These are phyloP conservation scores for Patellifolia procumbens DNA, from an alignment of 179 eudicot species.

Conservation along the genomic window DNA sequence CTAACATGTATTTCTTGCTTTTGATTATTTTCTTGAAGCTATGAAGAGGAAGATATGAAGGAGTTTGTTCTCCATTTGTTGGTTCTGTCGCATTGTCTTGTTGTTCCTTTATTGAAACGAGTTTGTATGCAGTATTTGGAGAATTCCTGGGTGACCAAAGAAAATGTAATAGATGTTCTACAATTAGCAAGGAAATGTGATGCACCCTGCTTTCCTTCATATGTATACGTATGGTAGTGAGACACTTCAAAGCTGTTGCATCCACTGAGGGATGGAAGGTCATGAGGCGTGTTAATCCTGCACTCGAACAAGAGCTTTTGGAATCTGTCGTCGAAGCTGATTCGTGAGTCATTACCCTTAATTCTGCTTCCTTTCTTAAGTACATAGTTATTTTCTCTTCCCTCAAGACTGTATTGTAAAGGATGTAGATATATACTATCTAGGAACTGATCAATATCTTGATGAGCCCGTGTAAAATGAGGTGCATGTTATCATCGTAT, in stretches of 20 bases:
- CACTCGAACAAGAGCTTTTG: conserved; percentile 80
- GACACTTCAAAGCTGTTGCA: conserved; percentile 56
- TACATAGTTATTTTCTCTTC: no score
- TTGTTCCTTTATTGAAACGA: conserved; percentile 57
- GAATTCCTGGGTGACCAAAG: conserved; percentile 50
- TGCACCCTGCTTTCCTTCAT: conserved; percentile 54
- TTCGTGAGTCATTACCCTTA: conserved; percentile 49
- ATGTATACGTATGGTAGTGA: conserved; percentile 58
- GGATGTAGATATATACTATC: no score
- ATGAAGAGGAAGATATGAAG: conserved; percentile 70
- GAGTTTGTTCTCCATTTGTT: conserved; percentile 65
- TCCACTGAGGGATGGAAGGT: conserved; percentile 82
- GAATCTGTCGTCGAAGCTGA: conserved; percentile 76
- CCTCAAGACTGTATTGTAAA: no score
- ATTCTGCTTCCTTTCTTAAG: neutral
- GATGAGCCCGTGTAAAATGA: no score
- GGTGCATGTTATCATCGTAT: neutral
- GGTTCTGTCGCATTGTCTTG: conserved; percentile 69
- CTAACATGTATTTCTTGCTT: neutral
- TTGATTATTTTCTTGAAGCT: conserved; percentile 41
- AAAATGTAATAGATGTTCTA: conserved; percentile 75
- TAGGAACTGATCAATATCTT: no score
- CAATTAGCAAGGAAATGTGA: conserved; percentile 72
- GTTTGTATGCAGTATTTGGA: conserved; percentile 58
- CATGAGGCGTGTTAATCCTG: conserved; percentile 65